Conservation (phyloP, 768 basidiomycete genomes). For the Psilocybe subaeruginosa region DNA sequence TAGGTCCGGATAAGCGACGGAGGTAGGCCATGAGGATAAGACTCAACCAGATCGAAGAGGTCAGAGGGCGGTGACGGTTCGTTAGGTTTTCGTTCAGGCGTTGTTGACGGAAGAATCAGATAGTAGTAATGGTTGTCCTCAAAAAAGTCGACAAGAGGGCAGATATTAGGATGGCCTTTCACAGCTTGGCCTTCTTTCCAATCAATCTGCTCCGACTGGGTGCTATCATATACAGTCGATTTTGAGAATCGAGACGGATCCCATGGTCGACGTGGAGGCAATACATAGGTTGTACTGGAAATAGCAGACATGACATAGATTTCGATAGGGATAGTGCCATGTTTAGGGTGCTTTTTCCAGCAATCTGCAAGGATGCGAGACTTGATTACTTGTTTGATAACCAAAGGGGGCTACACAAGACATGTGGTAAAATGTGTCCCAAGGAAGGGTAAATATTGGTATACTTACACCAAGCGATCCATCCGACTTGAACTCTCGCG, state of each 20-base stretch:
- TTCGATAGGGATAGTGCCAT: conserved; percentile 98
- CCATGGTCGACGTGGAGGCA: conserved; percentile 84
- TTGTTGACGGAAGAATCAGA: conserved; percentile 81
- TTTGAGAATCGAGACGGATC: conserved; percentile 62
- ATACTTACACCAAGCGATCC: conserved; percentile 82
- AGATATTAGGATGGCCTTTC: conserved; percentile 94
- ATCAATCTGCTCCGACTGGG: conserved; percentile 29
- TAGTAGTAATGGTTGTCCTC: conserved; percentile 98
- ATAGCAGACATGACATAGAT: conserved; percentile 93
- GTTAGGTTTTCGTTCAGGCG: conserved; percentile 56
- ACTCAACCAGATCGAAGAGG: conserved; percentile 94
- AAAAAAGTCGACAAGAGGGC: conserved; percentile 93
- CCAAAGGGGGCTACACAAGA: conserved; percentile 71
- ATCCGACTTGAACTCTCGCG: conserved; percentile 73
- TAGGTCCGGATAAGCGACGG: conserved; percentile 76
- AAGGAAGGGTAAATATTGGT: conserved; percentile 13
- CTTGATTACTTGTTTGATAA: conserved; percentile 99
- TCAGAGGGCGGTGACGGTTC: conserved; percentile 70
- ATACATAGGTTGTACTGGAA: conserved; percentile 76
- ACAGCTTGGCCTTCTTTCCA: conserved; percentile 76
- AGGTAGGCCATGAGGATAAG: conserved; percentile 83
- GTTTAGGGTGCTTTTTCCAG: conserved; percentile 96
- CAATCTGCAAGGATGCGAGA: conserved; percentile 98
- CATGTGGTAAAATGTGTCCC: conserved; percentile 22
- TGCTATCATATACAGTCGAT: conserved; percentile 14